phyloP scores from a whole-genome alignment of 1,284 basidiomycete species.

The Rhodotorula sp. region DNA sequence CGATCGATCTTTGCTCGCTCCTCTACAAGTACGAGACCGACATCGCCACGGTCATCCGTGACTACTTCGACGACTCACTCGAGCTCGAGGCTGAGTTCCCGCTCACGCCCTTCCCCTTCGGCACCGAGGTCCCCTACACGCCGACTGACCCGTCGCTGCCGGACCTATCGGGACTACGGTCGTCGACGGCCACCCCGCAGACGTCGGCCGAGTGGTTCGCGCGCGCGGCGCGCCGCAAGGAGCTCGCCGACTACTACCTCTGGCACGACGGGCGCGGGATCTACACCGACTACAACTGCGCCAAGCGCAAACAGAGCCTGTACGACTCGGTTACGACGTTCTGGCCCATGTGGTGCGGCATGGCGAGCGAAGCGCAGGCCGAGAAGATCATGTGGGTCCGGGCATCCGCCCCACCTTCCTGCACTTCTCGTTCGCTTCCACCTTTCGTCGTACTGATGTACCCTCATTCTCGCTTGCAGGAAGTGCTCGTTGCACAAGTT shows the following conservation, averaged over 20 bases:
- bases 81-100: conserved; percentile 89
- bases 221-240: conserved; percentile 76
- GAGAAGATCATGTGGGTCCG: conserved; percentile 80
- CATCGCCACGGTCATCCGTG: conserved; percentile 68
- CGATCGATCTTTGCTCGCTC: conserved; percentile 88
- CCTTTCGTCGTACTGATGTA: too few species aligned
- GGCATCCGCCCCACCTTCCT: neutral
- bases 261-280: conserved; percentile 93
- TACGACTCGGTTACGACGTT: conserved; percentile 95
- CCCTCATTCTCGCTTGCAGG: too few species aligned
- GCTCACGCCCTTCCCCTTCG: conserved; percentile 86
- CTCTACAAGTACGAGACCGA: conserved; percentile 83
- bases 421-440: neutral
- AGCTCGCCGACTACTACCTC: conserved; percentile 87
- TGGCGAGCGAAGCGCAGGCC: conserved; percentile 90
- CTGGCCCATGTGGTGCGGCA: conserved; percentile 97
- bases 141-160: conserved; percentile 22
- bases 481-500: conserved; percentile 87
- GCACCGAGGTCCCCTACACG: conserved; percentile 57
- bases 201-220: conserved; percentile 85
- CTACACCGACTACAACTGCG: conserved; percentile 96
- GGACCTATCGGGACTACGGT: conserved; percentile 21
- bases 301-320: conserved; percentile 80
- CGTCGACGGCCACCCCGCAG: conserved; percentile 57
- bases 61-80: conserved; percentile 88